Conservation (phyloP, 1,284 basidiomycete genomes). For the Ustilago tritici region DNA sequence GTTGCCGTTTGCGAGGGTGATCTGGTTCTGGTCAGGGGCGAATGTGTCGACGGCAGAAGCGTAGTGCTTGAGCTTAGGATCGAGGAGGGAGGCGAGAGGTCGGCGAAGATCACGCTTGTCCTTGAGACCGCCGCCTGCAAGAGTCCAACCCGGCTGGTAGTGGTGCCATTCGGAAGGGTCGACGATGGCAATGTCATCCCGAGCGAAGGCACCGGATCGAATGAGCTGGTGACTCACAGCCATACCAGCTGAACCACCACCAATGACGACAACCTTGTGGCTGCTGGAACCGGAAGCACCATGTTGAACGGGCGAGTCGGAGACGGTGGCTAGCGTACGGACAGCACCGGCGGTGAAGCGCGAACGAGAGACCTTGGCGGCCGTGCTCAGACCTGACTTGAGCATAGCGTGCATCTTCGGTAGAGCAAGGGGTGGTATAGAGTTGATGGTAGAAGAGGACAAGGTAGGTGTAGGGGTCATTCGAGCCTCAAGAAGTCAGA, state of each 20-base stretch:
- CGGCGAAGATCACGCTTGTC: slow-evolving; percentile 78
- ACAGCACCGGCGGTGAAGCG: slow-evolving; percentile 19
- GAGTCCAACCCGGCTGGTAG: slow-evolving; percentile 77
- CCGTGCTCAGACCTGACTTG: slow-evolving; percentile 20
- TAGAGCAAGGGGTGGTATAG: not conserved
- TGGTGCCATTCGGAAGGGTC: slow-evolving; percentile 62
- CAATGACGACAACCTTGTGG: slow-evolving; percentile 69
- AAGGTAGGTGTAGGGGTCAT: not conserved
- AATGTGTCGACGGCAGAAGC: slow-evolving; percentile 81
- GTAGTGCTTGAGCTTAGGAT: slow-evolving; percentile 79
- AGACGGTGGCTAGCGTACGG: slow-evolving; percentile 39
- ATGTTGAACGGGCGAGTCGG: slow-evolving; percentile 38
- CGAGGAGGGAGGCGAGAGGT: slow-evolving; percentile 72
- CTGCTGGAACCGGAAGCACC: slow-evolving; percentile 43
- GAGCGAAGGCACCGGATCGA: slow-evolving; percentile 62
- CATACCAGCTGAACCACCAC: slow-evolving; percentile 70
- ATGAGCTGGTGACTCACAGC: slow-evolving; percentile 74
- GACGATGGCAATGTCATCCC: slow-evolving; percentile 61
- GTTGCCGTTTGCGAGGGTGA: slow-evolving; percentile 78
- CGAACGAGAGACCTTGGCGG: slow-evolving; percentile 27
- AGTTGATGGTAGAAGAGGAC: not conserved
- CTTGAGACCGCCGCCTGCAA: slow-evolving; percentile 86
- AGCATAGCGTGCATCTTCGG: slow-evolving; percentile 50
- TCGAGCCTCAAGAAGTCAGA: not conserved
- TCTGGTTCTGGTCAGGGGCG: slow-evolving; percentile 78